These are phyloP conservation scores for Arxiozyma telluris DNA, from an alignment of 1,139 yeast genomes.

Conservation along the genomic window DNA sequence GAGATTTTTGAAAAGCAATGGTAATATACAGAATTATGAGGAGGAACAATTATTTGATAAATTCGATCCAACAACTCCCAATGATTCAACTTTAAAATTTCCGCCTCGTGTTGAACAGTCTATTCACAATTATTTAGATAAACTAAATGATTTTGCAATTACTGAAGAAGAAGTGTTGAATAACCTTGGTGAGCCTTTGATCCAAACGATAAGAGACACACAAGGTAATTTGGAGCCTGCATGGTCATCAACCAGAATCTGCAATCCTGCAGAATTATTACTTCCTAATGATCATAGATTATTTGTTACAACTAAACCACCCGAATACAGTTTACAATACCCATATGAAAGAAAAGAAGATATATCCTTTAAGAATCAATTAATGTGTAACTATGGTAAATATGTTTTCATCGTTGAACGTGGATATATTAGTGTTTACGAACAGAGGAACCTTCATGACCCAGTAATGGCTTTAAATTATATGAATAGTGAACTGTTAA, in stretches of 20 bases:
- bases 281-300: constrained; percentile 16
- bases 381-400: constrained; percentile 10
- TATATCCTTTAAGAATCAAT: constrained; percentile 9
- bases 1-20: constrained; percentile 6
- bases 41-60: not conserved
- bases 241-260: constrained; percentile 14
- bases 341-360: not conserved
- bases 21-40: not conserved
- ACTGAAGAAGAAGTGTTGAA: not conserved
- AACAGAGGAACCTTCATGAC: not conserved
- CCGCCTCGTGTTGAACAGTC: constrained; percentile 2
- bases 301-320: constrained; percentile 9
- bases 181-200: constrained; percentile 8
- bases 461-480: not conserved
- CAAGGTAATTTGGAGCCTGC: constrained; percentile 19
- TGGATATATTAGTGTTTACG: not conserved
- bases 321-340: constrained; percentile 1
- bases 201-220: constrained; percentile 4
- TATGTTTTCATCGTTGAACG: constrained; percentile 9
- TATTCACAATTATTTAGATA: constrained; percentile 2
- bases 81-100: not conserved
- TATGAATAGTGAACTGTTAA: not conserved
- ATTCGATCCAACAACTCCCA: not conserved
- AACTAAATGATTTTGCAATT: constrained; percentile 2
- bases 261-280: constrained; percentile 18